Percentiles rank a stretch among this genome's conserved stretches.
phyloP scores from a whole-genome alignment of 192 early-diverging fungal genomes.

The Coemansia erecta region DNA sequence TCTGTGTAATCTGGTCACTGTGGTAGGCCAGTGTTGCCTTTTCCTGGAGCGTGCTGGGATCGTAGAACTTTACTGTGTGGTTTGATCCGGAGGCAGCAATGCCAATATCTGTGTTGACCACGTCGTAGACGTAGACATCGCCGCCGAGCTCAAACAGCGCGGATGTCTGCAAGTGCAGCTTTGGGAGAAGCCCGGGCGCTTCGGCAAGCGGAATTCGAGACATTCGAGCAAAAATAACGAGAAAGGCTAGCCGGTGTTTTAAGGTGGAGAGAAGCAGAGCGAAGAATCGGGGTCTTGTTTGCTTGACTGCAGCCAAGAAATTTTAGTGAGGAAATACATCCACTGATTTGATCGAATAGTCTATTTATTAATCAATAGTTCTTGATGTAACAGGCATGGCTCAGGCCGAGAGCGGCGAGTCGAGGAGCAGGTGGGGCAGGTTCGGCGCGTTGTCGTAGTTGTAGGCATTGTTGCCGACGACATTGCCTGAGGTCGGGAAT shows the following conservation, averaged over 20 bases:
- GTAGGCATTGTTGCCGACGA: constrained; percentile 21
- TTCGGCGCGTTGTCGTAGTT: constrained; percentile 22
- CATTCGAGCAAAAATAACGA: constrained; percentile 9
- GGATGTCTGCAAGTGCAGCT: constrained; percentile 13
- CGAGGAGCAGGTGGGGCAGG: constrained; percentile 7
- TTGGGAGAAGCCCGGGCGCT: constrained; percentile 37
- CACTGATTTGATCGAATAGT: not conserved
- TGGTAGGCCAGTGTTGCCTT: constrained; percentile 58
- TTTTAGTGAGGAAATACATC: no score
- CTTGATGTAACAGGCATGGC: no score
- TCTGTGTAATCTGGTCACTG: constrained; percentile 60
- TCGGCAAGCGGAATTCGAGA: constrained; percentile 30
- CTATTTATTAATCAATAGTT: not conserved
- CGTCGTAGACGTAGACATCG: constrained; percentile 42
- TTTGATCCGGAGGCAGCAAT: constrained; percentile 58
- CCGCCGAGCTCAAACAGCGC: constrained; percentile 11
- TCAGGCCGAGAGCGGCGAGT: not conserved
- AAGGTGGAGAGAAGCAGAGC: not conserved
- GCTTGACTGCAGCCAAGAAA: no score
- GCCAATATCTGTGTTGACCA: constrained; percentile 19
- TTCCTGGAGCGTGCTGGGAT: constrained; percentile 51
- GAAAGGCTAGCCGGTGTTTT: not conserved
- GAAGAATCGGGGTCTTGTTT: no score
- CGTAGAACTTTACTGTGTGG: constrained; percentile 64
- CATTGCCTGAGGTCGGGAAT: constrained; percentile 22